Evolutionary conservation across 768 basidiomycete species (phyloP).

Genomic region (Tylopilus rubrobrunneus): DNA sequence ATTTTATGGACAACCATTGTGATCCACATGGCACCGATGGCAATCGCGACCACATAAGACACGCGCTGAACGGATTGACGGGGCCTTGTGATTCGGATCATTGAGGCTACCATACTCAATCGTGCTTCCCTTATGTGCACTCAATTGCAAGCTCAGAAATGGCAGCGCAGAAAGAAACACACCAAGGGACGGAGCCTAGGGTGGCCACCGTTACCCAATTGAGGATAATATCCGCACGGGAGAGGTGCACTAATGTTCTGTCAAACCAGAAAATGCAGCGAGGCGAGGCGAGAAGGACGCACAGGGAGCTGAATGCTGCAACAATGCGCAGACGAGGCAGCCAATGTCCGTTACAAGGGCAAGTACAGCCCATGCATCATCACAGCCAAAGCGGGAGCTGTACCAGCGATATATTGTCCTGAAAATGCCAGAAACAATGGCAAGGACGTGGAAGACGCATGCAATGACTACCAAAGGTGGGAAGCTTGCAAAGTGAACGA

Average conservation of each 20-base stretch:
- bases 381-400: constrained; percentile 16
- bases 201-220: not conserved
- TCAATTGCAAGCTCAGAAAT: not conserved
- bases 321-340: constrained; percentile 4
- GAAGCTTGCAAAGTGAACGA: too few relatives aligned
- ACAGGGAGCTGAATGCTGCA: constrained; percentile 7
- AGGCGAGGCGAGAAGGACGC: not conserved
- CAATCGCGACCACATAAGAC: not conserved
- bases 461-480: constrained; percentile 1
- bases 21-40: constrained; percentile 17
- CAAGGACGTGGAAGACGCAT: constrained; percentile 8
- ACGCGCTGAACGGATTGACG: not conserved
- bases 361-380: constrained; percentile 14
- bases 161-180: not conserved
- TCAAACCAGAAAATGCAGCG: not conserved
- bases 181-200: constrained; percentile 13
- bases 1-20: not conserved
- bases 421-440: constrained; percentile 12
- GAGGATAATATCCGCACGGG: not conserved
- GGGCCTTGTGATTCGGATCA: constrained; percentile 9
- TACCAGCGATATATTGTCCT: constrained; percentile 11
- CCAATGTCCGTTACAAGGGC: constrained; percentile 14
- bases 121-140: constrained; percentile 8
- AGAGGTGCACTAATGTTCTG: not conserved
- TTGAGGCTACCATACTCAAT: constrained; percentile 15